These are phyloP conservation scores for Elaeis guineensis DNA, from an alignment of 176 grass and related monocot genomes.

Conservation along the genomic window DNA sequence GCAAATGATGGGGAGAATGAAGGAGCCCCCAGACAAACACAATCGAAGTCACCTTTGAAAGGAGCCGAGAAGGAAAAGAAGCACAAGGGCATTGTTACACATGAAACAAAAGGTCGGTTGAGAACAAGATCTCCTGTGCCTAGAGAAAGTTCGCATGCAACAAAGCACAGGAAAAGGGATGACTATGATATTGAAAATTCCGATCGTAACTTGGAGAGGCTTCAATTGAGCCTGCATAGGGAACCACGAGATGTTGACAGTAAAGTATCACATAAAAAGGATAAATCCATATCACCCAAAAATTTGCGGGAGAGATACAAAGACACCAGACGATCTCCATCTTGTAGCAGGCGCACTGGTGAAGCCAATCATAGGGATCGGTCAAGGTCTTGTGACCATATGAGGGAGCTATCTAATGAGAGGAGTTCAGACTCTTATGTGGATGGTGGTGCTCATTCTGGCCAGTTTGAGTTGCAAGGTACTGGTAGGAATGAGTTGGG, in stretches of 20 bases:
- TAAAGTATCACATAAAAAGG: neutral
- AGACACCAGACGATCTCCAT: slow-evolving; percentile 4
- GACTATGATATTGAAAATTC: neutral
- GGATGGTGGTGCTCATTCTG: slow-evolving; percentile 10
- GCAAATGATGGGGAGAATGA: slow-evolving; percentile 9
- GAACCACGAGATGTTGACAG: slow-evolving; percentile 9
- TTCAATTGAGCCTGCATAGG: slow-evolving; percentile 13
- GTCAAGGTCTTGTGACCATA: slow-evolving; percentile 21
- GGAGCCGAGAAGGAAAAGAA: slow-evolving; percentile 25
- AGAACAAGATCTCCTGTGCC: slow-evolving; percentile 11
- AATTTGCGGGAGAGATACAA: slow-evolving; percentile 23
- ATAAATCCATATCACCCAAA: slow-evolving; percentile 16
- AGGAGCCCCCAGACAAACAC: slow-evolving; percentile 9
- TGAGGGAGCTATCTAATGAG: slow-evolving; percentile 5
- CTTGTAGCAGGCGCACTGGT: slow-evolving; percentile 16
- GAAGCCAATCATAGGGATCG: slow-evolving; percentile 21
- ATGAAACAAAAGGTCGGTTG: neutral
- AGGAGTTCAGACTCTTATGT: neutral
- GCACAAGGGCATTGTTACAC: slow-evolving; percentile 1
- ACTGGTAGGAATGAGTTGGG: slow-evolving; percentile 25
- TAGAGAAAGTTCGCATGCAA: slow-evolving; percentile 1
- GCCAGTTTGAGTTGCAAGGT: slow-evolving; percentile 19
- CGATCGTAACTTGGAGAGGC: slow-evolving; percentile 6
- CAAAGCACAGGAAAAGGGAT: slow-evolving; percentile 1
- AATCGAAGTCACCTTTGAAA: slow-evolving; percentile 15